Conservation (phyloP, 2,329 filamentous ascomycete species). For the Trichothecium sympodiale region DNA sequence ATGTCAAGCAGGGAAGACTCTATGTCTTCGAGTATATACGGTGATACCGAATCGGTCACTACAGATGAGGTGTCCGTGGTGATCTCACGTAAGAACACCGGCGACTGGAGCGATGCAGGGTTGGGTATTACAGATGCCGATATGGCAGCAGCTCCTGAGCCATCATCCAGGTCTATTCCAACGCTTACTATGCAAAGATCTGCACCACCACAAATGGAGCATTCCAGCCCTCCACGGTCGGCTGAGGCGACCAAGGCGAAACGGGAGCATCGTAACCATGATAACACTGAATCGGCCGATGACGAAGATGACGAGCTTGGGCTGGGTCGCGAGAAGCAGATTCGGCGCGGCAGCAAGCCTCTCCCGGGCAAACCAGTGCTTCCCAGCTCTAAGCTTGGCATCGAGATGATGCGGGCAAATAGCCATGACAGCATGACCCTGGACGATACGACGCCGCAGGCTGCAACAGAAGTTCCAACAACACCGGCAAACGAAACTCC, state of each 20-base stretch:
- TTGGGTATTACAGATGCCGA: conserved; percentile 67
- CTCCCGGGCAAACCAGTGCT: conserved; percentile 39
- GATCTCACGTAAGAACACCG: conserved; percentile 59
- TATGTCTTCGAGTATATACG: conserved; percentile 77
- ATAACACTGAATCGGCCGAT: conserved; percentile 77
- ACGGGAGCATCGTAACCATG: conserved; percentile 62
- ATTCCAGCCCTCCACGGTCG: conserved; percentile 39
- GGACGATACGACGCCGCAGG: conserved; percentile 39
- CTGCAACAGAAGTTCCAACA: conserved; percentile 38
- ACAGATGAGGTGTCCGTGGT: conserved; percentile 70
- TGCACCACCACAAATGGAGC: conserved; percentile 51
- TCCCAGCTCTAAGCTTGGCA: conserved; percentile 79
- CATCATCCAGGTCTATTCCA: conserved; percentile 29
- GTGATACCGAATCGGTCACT: conserved; percentile 69
- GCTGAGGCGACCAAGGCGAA: conserved; percentile 65
- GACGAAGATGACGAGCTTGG: conserved; percentile 91
- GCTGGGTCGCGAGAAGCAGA: conserved; percentile 28
- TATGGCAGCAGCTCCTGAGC: conserved; percentile 10
- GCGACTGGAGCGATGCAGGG: conserved; percentile 71
- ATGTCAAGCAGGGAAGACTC: conserved; percentile 80
- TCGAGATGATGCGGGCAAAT: conserved; percentile 97
- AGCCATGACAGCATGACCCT: conserved; percentile 71
- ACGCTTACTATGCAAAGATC: conserved; percentile 50
- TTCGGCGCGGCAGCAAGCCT: conserved; percentile 29
- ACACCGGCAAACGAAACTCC: conserved; percentile 33